Base-by-base conservation (phyloP, 1,284 basidiomycete genomes). In the Cutaneotrichosporon dermatis region DNA sequence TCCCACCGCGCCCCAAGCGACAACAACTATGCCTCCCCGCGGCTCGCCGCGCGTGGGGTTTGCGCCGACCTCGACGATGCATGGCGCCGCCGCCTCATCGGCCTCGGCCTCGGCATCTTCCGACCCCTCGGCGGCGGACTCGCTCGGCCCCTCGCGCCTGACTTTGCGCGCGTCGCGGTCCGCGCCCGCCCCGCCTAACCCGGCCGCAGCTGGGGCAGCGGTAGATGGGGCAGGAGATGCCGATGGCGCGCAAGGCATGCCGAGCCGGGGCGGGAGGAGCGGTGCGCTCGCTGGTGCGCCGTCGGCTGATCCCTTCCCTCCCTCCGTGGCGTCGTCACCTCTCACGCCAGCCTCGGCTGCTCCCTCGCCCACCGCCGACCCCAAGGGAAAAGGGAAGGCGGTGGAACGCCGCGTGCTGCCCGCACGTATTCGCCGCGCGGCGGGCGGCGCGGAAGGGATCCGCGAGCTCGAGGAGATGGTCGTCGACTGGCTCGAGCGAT, bases 401-500 rank as follows among this genome's bases (percentile, higher is more conserved):
- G 39, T 25, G 13, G 44, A 85, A 74, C 88, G 87, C 76, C 85
- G 90, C 75, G 86, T 91, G 48, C 79, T 90, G 55, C 90, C 90
- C 39, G 84, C 88, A 71, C 84, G 90, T 66, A 83, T 87, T 57
- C 83, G 89, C 66, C 83, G 90, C 59, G 87, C 88, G 53, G 88
- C 88, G 4, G 87, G 86, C 3, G 77, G 78, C 41, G 83, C 67
- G 25, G 75, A 76, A 51, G 72, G 73, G 5, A 71, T 75, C n/a
- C 59, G 85, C 72, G 88, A 91, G 65, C 79, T 87, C 35, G 91
- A 94, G 79, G 73, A 86, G 62, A 87, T 90, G 85, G 88, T 94
- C 72, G 77, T 92, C 63, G 90, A 92, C 69, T 88, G 86, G 68
- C 82, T 89, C 69, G 85, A 85, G 75, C 84, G 88, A 69, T 85